phyloP scores from a whole-genome alignment of 2,329 filamentous ascomycete species.

The Cordyceps farinosa region DNA sequence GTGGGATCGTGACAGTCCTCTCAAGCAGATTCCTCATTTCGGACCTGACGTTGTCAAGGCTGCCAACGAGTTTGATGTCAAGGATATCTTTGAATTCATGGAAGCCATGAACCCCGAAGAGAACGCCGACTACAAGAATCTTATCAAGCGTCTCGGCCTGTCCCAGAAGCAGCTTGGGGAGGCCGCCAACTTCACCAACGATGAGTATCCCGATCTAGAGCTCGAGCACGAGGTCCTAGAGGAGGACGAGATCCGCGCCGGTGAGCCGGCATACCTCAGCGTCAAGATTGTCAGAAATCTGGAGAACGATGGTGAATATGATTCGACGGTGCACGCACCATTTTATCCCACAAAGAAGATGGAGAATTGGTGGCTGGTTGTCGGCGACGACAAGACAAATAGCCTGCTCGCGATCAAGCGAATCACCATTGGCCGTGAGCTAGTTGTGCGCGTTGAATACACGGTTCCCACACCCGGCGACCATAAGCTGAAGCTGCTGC shows the following conservation, averaged over 20 bases:
- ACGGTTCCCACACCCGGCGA: slow-evolving; percentile 79
- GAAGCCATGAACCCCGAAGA: slow-evolving; percentile 96
- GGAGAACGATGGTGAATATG: slow-evolving; percentile 63
- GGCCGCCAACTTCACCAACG: slow-evolving; percentile 92
- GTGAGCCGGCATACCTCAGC: slow-evolving; percentile 76
- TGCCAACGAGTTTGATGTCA: slow-evolving; percentile 76
- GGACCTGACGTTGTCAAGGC: slow-evolving; percentile 76
- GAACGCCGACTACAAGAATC: slow-evolving; percentile 72
- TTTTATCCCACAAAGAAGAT: slow-evolving; percentile 91
- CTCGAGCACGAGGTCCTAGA: slow-evolving; percentile 86
- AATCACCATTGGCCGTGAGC: slow-evolving; percentile 75
- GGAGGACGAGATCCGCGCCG: slow-evolving; percentile 72
- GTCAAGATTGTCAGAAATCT: slow-evolving; percentile 83
- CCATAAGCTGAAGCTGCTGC: slow-evolving; percentile 83
- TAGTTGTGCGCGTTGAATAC: slow-evolving; percentile 81
- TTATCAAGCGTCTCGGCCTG: slow-evolving; percentile 76
- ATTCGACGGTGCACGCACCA: slow-evolving; percentile 85
- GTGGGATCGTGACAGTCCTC: slow-evolving; percentile 96
- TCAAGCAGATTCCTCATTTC: slow-evolving; percentile 98
- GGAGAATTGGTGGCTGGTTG: slow-evolving; percentile 98
- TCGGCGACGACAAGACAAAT: slow-evolving; percentile 87
- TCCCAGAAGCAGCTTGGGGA: slow-evolving; percentile 78
- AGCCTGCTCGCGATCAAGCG: slow-evolving; percentile 90
- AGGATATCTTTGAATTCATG: slow-evolving; percentile 97
- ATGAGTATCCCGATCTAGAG: slow-evolving; percentile 92